Percentiles rank a stretch among this genome's conserved stretches.
Conservation (phyloP, 768 basidiomycete species). For the Hirschioporus abietinus region DNA sequence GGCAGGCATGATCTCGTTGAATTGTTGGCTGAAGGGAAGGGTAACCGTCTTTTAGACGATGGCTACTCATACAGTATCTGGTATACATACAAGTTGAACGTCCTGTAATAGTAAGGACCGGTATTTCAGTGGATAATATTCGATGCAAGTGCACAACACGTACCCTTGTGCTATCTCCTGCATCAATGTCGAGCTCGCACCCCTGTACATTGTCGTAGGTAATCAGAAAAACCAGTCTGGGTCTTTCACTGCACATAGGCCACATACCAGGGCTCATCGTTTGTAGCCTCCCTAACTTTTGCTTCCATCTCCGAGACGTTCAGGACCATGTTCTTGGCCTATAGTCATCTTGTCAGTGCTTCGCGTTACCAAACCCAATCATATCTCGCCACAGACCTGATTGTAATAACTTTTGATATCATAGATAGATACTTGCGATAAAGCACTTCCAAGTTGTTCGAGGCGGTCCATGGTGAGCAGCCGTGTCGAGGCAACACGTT, state of each 20-base stretch:
- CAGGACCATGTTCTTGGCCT: conserved; percentile 96
- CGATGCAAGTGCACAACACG: conserved; percentile 25
- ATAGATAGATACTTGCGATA: conserved; percentile 85
- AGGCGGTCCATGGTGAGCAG: conserved; percentile 66
- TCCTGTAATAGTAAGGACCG: conserved; percentile 44
- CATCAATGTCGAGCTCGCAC: conserved; percentile 96
- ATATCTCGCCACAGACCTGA: conserved; percentile 47
- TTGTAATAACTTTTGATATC: conserved; percentile 94
- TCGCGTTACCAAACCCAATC: not conserved
- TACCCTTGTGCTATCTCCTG: conserved; percentile 97
- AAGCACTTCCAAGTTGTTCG: conserved; percentile 65
- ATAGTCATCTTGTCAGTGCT: not conserved
- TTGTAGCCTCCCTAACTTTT: conserved; percentile 94
- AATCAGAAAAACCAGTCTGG: conserved; percentile 6
- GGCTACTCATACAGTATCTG: not conserved
- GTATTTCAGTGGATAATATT: conserved; percentile 10
- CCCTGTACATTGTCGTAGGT: conserved; percentile 46
- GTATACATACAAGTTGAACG: conserved; percentile 87
- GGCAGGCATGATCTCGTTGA: conserved; percentile 99
- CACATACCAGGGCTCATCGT: conserved; percentile 95
- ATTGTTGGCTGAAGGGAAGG: conserved; percentile 66
- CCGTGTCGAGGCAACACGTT: not conserved
- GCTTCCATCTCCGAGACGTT: conserved; percentile 97
- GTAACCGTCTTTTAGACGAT: not conserved
- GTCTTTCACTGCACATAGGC: too few relatives aligned